These are phyloP conservation scores for Oryza nivara DNA, from an alignment of 176 grass and related monocot genomes.

Conservation along the genomic window DNA sequence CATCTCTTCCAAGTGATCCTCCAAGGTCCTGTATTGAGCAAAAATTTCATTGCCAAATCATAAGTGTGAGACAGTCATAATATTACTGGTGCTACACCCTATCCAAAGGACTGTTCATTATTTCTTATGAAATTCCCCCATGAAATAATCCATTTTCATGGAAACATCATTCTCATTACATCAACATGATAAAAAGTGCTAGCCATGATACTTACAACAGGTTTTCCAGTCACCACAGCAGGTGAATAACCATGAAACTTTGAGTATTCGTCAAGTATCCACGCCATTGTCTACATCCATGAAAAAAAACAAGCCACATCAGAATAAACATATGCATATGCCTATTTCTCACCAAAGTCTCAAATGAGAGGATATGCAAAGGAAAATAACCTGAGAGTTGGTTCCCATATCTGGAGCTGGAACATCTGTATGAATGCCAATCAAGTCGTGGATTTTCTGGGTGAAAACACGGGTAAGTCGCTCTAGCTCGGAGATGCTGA, in stretches of 20 bases:
- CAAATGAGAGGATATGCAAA: slow-evolving; percentile 2
- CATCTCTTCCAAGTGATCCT: slow-evolving; percentile 90
- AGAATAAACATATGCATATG: not conserved
- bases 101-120: not conserved
- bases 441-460: slow-evolving; percentile 95
- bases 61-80: not conserved
- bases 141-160: not conserved
- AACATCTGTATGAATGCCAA: slow-evolving; percentile 91
- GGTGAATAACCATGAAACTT: slow-evolving; percentile 95
- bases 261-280: slow-evolving; percentile 96
- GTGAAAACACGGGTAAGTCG: slow-evolving; percentile 90
- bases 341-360: slow-evolving; percentile 1
- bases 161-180: slow-evolving; percentile 21
- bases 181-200: not conserved
- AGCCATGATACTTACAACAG: slow-evolving; percentile 67
- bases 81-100: not conserved
- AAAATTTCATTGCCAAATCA: not conserved
- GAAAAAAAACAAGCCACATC: not conserved
- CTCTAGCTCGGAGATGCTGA: slow-evolving; percentile 85
- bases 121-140: not conserved
- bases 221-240: slow-evolving; percentile 95
- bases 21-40: slow-evolving; percentile 74
- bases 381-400: slow-evolving; percentile 65
- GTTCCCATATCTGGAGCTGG: slow-evolving; percentile 98
- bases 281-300: slow-evolving; percentile 78